phyloP scores from a whole-genome alignment of 2,329 filamentous ascomycete genomes.

The Didymella lethalis region DNA sequence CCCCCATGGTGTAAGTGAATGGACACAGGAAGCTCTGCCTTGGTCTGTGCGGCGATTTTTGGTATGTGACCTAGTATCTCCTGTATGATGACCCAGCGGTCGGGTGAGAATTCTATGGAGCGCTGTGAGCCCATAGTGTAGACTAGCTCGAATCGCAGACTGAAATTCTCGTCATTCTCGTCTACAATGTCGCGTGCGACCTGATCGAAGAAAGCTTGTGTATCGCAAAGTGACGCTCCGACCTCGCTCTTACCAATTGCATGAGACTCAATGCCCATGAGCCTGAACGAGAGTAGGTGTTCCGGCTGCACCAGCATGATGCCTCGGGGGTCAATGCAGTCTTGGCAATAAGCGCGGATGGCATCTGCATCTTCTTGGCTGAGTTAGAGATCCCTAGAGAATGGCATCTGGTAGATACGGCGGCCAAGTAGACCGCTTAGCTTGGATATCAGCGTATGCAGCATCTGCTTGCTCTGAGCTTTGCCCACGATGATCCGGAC shows the following conservation, averaged over 20 bases:
- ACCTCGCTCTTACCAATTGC: slow-evolving; percentile 41
- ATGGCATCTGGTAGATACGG: slow-evolving; percentile 65
- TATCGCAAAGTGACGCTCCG: slow-evolving; percentile 50
- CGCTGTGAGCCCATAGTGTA: slow-evolving; percentile 67
- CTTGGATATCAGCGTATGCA: slow-evolving; percentile 62
- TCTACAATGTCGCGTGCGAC: slow-evolving; percentile 66
- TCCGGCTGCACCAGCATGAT: slow-evolving; percentile 70
- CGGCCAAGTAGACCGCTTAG: slow-evolving; percentile 65
- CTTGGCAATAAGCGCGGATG: slow-evolving; percentile 53
- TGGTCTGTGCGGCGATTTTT: slow-evolving; percentile 41
- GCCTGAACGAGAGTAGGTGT: slow-evolving; percentile 68
- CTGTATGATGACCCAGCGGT: slow-evolving; percentile 66
- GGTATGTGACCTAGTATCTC: slow-evolving; percentile 59
- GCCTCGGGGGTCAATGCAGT: slow-evolving; percentile 61
- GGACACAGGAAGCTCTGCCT: slow-evolving; percentile 44
- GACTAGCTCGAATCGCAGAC: slow-evolving; percentile 67
- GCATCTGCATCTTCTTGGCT: slow-evolving; percentile 33
- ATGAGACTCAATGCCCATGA: slow-evolving; percentile 65
- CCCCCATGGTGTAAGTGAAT: slow-evolving; percentile 53
- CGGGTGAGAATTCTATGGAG: slow-evolving; percentile 60
- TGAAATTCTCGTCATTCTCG: slow-evolving; percentile 71
- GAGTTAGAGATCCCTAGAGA: slow-evolving; percentile 61
- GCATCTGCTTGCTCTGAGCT: slow-evolving; percentile 68
- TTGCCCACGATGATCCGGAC: slow-evolving; percentile 69
- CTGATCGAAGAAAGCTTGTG: slow-evolving; percentile 57